Percentiles rank a stretch among this genome's conserved stretches.
phyloP scores from a whole-genome alignment of 306 rosid genomes.

The Morella rubra region DNA sequence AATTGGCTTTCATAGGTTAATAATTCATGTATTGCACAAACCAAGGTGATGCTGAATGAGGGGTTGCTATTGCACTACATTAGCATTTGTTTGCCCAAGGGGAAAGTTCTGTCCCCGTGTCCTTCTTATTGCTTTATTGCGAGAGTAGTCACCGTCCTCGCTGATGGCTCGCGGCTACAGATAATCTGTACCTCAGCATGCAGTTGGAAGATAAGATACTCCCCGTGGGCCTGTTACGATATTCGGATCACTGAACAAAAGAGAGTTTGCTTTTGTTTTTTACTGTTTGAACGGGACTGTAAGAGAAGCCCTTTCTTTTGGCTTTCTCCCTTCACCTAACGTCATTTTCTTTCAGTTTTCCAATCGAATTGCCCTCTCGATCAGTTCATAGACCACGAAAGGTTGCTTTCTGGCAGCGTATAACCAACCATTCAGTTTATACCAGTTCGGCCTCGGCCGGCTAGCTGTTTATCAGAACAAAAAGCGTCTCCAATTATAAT shows the following conservation, averaged over 20 bases:
- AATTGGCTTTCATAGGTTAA: too few species aligned
- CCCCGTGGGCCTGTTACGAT: background rate
- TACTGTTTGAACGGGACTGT: background rate
- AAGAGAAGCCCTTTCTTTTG: constrained; percentile 1
- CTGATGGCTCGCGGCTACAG: constrained; percentile 19
- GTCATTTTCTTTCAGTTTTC: constrained; percentile 19
- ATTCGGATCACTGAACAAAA: background rate
- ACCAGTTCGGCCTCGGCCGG: background rate
- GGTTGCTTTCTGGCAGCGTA: constrained; percentile 18
- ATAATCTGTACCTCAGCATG: background rate
- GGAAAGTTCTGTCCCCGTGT: too few species aligned
- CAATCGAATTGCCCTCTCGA: constrained; percentile 16
- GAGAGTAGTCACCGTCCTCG: constrained; percentile 22
- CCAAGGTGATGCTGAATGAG: too few species aligned
- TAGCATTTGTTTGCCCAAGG: too few species aligned
- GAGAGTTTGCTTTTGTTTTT: constrained; percentile 10
- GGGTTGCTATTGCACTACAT: too few species aligned
- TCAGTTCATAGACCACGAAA: constrained; percentile 18
- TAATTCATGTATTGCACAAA: too few species aligned
- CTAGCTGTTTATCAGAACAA: background rate
- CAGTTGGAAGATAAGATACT: constrained; percentile 16
- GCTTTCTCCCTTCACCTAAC: constrained; percentile 6
- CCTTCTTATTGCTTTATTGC: background rate
- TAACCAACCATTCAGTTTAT: background rate
- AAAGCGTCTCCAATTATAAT: background rate